Base-by-base conservation (phyloP, 768 basidiomycete genomes). In the Trametes cingulata region DNA sequence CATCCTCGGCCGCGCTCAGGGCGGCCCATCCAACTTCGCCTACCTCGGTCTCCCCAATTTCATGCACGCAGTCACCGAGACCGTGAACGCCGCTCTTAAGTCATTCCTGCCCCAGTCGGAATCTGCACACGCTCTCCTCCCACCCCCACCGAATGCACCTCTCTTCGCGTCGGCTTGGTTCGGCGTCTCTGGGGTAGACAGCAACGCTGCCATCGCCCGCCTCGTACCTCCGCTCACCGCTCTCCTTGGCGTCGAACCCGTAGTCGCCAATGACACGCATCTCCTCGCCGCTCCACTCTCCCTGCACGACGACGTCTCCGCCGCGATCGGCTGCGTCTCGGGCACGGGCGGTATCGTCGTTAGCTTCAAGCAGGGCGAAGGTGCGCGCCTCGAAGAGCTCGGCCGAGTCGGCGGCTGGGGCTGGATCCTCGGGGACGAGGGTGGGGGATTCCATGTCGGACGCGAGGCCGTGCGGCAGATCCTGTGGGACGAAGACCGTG, bases 1-100 rank as follows among this genome's bases (percentile, higher is more conserved):
- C 5, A 80, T 92, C 65, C 58, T 91, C 43, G 87, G 86, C 1
- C 85, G 88, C 43, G 90, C 85, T 1, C 71, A 77, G 17, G 85
- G 85, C 8, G 91, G 91, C 2, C 89, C 91, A 0, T 93, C 93
- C 65, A 96, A 96, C 74, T 90, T 90, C 73, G 81, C 91, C 22
- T 91, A 91, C 74, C 85, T 93, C 67, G 80, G 86, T 33, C 68
- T 83, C 17, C 73, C 80, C n/a, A 80, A 75, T 36, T 92, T 91
- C 75, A 76, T 81, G 45, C 66, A 72, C 3, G 79, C 83, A 6
- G 77, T 93, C 41, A 71, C 71, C 0, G 69, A 71, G 13, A 83
- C 88, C 14, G 76, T 88, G 52, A 74, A 75, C 56, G 67, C 76
- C 56, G 88, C 89, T 9, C 81, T 90, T 61, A 75, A 76, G 63